Conservation (phyloP, 2,329 filamentous ascomycete species). For the Ophiocordyceps camponoti-leonardi region DNA sequence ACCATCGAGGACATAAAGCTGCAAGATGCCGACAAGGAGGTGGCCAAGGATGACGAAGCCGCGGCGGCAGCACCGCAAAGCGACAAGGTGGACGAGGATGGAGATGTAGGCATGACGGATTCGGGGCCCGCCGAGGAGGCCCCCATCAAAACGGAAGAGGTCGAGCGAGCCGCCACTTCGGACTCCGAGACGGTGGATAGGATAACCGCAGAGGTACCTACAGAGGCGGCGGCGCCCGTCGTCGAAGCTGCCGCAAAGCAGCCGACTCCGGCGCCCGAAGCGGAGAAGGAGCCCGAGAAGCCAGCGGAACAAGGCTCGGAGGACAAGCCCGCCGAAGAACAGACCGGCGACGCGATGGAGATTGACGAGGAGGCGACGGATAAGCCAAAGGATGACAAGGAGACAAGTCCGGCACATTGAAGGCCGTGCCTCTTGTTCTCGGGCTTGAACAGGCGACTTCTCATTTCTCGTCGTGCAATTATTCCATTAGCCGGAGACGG, state of each 20-base stretch:
- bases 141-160: constrained; percentile 23
- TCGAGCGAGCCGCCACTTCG: constrained; percentile 14
- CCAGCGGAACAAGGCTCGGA: constrained; percentile 6
- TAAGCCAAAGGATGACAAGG: constrained; percentile 9
- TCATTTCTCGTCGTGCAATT: neutral
- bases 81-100: constrained; percentile 25
- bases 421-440: neutral
- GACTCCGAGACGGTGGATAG: constrained; percentile 15
- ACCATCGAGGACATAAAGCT: constrained; percentile 25
- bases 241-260: constrained; percentile 2
- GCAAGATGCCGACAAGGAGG: constrained; percentile 11
- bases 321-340: constrained; percentile 2
- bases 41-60: constrained; percentile 4
- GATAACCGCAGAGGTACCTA: constrained; percentile 8
- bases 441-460: neutral
- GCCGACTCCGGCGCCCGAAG: constrained; percentile 4
- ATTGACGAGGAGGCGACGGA: constrained; percentile 11
- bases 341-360: constrained; percentile 14
- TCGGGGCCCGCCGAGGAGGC: constrained; percentile 13
- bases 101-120: constrained; percentile 34
- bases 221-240: constrained; percentile 4
- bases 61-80: constrained; percentile 6
- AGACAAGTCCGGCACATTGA: constrained; percentile 6
- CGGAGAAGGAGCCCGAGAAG: constrained; percentile 8
- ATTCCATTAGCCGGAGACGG: neutral